A percentile compares a stretch with the other conserved stretches of the same genome.
phyloP scores from a whole-genome alignment of 2,329 filamentous ascomycete genomes.

The Ophiostoma quercus region DNA sequence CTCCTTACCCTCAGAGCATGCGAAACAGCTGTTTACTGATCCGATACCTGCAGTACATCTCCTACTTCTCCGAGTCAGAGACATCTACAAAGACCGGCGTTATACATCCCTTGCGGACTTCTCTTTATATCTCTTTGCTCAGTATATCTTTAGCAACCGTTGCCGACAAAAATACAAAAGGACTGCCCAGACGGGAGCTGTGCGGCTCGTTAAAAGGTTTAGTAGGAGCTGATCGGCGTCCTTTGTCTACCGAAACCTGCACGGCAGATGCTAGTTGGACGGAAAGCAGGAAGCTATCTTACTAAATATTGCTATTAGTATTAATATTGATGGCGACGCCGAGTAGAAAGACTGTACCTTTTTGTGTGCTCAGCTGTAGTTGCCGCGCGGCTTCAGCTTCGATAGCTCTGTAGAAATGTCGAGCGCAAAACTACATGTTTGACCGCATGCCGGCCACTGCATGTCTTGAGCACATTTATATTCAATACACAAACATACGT shows the following conservation, averaged over 20 bases:
- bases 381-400: background rate
- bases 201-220: background rate
- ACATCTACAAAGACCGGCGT: background rate
- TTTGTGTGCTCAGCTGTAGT: no score
- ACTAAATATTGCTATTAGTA: no score
- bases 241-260: slow-evolving; percentile 5
- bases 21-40: background rate
- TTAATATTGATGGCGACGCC: no score
- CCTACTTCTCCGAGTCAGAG: background rate
- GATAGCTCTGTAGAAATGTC: background rate
- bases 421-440: background rate
- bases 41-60: background rate
- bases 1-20: background rate
- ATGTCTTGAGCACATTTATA: background rate
- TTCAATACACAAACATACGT: background rate
- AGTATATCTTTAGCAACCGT: background rate
- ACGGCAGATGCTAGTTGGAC: background rate
- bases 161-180: background rate
- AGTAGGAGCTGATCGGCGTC: background rate
- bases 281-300: background rate
- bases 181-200: slow-evolving; percentile 2
- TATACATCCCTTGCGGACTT: background rate
- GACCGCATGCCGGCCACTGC: background rate
- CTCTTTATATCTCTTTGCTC: background rate
- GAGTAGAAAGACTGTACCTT: no score